phyloP scores from a whole-genome alignment of 2,329 filamentous ascomycete genomes.

The Fusarium sarcochroum region DNA sequence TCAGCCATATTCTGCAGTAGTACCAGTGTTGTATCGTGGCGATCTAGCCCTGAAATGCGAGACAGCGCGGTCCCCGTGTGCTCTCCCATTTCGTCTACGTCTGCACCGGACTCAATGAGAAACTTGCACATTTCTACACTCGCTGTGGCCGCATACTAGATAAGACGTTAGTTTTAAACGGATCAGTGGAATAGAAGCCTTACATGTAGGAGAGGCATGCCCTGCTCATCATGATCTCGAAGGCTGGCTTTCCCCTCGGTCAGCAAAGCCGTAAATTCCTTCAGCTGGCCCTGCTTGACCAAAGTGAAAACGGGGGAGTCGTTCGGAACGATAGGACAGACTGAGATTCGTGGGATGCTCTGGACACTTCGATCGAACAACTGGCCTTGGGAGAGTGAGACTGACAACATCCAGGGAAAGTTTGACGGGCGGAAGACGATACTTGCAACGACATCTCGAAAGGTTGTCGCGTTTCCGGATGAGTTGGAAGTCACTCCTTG shows the following conservation, averaged over 20 bases:
- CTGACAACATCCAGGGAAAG: constrained; percentile 6
- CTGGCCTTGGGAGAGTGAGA: constrained; percentile 30
- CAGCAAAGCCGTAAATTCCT: constrained; percentile 2
- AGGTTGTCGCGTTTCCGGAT: neutral
- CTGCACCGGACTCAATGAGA: constrained; percentile 29
- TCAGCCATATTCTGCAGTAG: constrained; percentile 31
- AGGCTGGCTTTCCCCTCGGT: constrained; percentile 20
- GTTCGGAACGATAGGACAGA: constrained; percentile 25
- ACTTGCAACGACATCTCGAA: constrained; percentile 23
- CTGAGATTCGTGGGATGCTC: constrained; percentile 28
- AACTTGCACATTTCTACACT: constrained; percentile 27
- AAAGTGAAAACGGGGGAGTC: constrained; percentile 6
- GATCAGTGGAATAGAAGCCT: rapidly evolving
- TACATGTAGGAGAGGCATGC: constrained; percentile 28
- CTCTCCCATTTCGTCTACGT: constrained; percentile 30
- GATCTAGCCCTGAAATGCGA: constrained; percentile 2
- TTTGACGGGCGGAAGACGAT: constrained; percentile 21
- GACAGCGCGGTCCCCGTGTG: constrained; percentile 19
- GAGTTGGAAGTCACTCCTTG: neutral
- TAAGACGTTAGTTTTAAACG: rapidly evolving
- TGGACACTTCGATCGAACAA: constrained; percentile 34
- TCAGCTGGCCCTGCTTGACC: constrained; percentile 8
- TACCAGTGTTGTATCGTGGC: constrained; percentile 16
- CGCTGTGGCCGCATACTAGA: constrained; percentile 20
- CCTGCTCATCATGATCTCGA: constrained; percentile 30